Percentiles rank a stretch among this genome's conserved stretches.
These are phyloP conservation scores for Pichia terricola DNA, from an alignment of 1,139 yeast species.

Conservation along the genomic window DNA sequence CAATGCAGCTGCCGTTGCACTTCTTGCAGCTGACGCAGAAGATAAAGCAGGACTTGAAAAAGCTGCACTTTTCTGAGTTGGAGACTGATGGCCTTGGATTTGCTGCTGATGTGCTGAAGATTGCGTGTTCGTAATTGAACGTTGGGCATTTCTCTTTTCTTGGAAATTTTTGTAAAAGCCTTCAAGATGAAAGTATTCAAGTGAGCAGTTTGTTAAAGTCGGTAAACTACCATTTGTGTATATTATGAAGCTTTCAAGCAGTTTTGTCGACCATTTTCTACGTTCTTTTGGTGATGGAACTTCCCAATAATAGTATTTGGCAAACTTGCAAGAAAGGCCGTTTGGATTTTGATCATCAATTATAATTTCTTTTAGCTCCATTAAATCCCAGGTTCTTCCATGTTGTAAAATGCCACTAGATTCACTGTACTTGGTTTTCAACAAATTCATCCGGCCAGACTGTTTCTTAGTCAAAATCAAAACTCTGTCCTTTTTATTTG, in stretches of 20 bases:
- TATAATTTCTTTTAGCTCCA: conserved; percentile 52
- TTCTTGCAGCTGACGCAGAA: not conserved
- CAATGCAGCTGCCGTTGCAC: conserved; percentile 7
- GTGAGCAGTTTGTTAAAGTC: conserved; percentile 36
- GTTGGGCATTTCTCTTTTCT: not conserved
- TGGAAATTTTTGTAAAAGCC: conserved; percentile 6
- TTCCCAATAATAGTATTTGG: conserved; percentile 73
- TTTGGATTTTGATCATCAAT: conserved; percentile 40
- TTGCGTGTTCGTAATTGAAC: not conserved
- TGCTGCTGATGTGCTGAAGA: too few species aligned
- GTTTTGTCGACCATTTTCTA: conserved; percentile 50
- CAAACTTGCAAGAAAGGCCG: conserved; percentile 56
- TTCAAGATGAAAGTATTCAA: conserved; percentile 22
- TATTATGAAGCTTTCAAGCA: conserved; percentile 55
- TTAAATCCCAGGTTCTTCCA: conserved; percentile 89
- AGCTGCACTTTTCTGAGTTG: too few species aligned
- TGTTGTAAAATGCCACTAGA: conserved; percentile 38
- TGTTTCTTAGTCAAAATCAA: conserved; percentile 41
- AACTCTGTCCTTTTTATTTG: conserved; percentile 36
- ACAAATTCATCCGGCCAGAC: conserved; percentile 62
- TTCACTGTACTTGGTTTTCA: conserved; percentile 53
- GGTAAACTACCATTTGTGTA: conserved; percentile 67
- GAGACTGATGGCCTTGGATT: too few species aligned
- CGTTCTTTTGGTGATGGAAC: conserved; percentile 63
- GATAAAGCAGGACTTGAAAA: not conserved